Base-by-base conservation (phyloP, 371 early-diverging fungal species). In the Actinomortierella wolfii region DNA sequence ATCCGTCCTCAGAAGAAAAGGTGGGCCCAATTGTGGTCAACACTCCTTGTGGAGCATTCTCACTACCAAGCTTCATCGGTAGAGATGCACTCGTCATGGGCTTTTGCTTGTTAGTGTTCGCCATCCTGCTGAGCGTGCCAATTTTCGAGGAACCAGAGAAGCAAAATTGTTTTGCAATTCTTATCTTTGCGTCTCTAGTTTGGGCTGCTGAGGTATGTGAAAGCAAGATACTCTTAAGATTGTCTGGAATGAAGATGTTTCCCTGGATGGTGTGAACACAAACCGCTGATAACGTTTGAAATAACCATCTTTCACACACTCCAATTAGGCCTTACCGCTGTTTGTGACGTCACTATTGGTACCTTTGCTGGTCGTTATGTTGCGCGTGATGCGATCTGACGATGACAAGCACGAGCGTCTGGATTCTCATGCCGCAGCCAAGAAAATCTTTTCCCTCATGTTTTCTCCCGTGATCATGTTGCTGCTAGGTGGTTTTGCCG, bases 391-490 rank as follows among this genome's bases (percentile, higher is more conserved):
- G 85, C 88, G 92, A 34, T 66, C 79, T 7, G 82, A 85, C 57
- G 83, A 82, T 53, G 80, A 68, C 13, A 62, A 76, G 2, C 68
- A 61, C 43, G 77, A 76, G 11, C 83, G 84, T 9, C 74, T 89
- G 84, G 75, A 64, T 39, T 89, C 97, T 5, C 81, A 85, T 47
- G 83, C 83, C 9, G 95, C 96, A 14, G 83, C 97, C 34, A 92
- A 90, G 60, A 76, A 80, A 21, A 87, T 94, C 47, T 95, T 97
- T 67, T 80, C 86, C 0, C 86, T 94, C 59, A 98, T 98, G 98
- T 98, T 96, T 66, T 89, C 91, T 24, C 92, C 95, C 2, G 95
- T 95, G 5, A 94, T 97, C 64, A 94, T 97, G 95, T 81, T 97
- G 57, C 84, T 98, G 17, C 83, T 98, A 13, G 97, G 97, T 64